These are phyloP conservation scores for Coffea eugenioides DNA, from an alignment of 257 asterid genomes.

Conservation along the genomic window DNA sequence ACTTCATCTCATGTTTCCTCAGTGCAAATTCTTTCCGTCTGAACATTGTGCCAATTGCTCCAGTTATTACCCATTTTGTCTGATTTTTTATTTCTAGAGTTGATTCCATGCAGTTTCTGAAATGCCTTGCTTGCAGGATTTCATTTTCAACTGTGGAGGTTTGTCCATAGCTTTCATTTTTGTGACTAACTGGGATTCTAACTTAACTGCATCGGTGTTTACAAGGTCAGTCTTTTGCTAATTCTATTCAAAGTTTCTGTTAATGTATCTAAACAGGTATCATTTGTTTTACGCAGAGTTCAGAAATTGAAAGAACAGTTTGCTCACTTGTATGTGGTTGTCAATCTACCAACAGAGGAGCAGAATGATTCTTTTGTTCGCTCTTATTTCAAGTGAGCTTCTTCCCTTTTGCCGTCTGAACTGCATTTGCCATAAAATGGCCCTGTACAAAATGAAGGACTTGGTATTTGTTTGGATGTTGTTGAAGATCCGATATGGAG, in stretches of 20 bases:
- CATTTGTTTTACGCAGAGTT: constrained; percentile 47
- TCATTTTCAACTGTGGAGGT: constrained; percentile 91
- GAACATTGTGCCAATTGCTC: constrained; percentile 68
- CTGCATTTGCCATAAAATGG: constrained; percentile 8
- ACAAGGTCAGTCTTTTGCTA: constrained; percentile 44
- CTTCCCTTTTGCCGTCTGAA: constrained; percentile 16
- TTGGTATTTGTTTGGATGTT: constrained; percentile 18
- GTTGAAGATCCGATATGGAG: constrained; percentile 66
- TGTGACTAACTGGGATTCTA: constrained; percentile 60
- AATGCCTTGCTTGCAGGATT: constrained; percentile 62
- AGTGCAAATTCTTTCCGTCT: constrained; percentile 61
- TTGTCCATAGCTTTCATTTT: constrained; percentile 82
- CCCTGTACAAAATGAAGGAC: constrained; percentile 20
- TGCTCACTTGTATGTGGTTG: constrained; percentile 78
- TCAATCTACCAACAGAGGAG: constrained; percentile 78
- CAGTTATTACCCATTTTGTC: constrained; percentile 46
- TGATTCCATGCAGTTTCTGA: constrained; percentile 9
- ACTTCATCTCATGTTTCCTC: constrained; percentile 76
- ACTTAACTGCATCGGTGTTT: constrained; percentile 39
- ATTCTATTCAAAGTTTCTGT: background rate
- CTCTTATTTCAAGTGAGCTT: constrained; percentile 80
- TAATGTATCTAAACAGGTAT: constrained; percentile 1
- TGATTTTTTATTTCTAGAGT: background rate
- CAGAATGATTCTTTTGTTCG: constrained; percentile 63
- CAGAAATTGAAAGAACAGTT: constrained; percentile 76